Percentiles rank a stretch among this genome's conserved stretches.
These are phyloP conservation scores for Niebla homalea DNA, from an alignment of 495 filamentous ascomycete species.

Conservation along the genomic window DNA sequence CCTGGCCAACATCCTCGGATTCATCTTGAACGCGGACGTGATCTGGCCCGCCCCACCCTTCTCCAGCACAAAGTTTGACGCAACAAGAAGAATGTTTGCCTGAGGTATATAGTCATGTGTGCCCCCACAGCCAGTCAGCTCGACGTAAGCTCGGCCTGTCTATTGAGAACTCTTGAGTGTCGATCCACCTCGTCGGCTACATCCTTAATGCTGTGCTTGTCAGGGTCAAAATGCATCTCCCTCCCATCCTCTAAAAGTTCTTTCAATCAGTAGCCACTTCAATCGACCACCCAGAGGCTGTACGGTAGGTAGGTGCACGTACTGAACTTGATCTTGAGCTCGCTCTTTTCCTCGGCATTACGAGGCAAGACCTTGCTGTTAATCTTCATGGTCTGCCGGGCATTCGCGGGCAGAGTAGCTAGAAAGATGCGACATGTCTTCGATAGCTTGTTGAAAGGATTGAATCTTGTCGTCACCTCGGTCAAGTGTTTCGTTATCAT, in stretches of 20 bases:
- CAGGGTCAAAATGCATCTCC: constrained; percentile 53
- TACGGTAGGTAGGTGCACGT: constrained; percentile 20
- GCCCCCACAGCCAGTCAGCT: constrained; percentile 19
- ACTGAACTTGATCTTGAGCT: constrained; percentile 72
- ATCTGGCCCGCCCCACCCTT: too few species aligned
- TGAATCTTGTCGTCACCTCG: constrained; percentile 71
- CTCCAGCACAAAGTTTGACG: too few species aligned
- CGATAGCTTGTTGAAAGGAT: constrained; percentile 67
- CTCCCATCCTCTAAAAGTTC: constrained; percentile 26
- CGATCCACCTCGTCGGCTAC: constrained; percentile 81
- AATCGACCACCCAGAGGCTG: not conserved
- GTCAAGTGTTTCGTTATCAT: constrained; percentile 89
- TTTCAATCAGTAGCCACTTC: not conserved
- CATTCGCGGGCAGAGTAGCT: constrained; percentile 68
- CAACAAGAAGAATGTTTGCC: not conserved
- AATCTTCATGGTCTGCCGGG: constrained; percentile 60
- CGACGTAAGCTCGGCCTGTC: constrained; percentile 67
- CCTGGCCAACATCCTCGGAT: too few species aligned
- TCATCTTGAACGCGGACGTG: too few species aligned
- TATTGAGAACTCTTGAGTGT: constrained; percentile 65
- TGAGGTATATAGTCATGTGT: not conserved
- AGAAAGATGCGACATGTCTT: constrained; percentile 80
- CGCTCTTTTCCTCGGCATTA: constrained; percentile 39
- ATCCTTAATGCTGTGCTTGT: constrained; percentile 72
- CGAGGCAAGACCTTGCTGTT: constrained; percentile 65